Percentiles rank a stretch among this genome's conserved stretches.
Evolutionary conservation across 2,329 filamentous ascomycete species (phyloP).

Genomic region (Cladosporium sp.): DNA sequence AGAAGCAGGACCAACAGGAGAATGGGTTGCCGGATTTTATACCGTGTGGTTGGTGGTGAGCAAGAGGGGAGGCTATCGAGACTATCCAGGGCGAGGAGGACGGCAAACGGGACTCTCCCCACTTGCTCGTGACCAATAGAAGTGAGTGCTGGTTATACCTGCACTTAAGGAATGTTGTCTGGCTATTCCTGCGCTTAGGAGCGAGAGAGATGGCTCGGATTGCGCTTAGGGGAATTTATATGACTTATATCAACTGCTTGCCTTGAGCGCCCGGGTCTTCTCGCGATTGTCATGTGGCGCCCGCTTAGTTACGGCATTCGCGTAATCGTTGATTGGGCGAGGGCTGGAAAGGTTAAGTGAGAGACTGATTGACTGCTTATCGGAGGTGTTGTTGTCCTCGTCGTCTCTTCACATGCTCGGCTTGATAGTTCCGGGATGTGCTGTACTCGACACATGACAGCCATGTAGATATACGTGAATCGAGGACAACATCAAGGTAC

Average conservation of each 20-base stretch:
- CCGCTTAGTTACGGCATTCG: slow-evolving; percentile 12
- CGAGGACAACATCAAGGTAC: background rate
- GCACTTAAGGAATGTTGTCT: slow-evolving; percentile 10
- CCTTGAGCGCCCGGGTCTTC: slow-evolving; percentile 2
- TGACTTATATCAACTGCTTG: slow-evolving; percentile 12
- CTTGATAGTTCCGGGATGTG: too few relatives aligned
- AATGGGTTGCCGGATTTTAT: slow-evolving; percentile 5
- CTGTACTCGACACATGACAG: background rate
- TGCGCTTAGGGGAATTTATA: slow-evolving; percentile 13
- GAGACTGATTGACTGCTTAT: too few relatives aligned
- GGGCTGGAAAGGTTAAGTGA: background rate
- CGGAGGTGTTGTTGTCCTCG: background rate
- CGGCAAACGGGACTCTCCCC: slow-evolving; percentile 6
- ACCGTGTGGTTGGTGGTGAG: background rate
- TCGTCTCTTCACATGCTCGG: background rate
- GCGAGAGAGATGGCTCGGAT: slow-evolving; percentile 4
- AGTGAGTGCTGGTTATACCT: slow-evolving; percentile 6
- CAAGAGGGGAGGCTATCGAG: background rate
- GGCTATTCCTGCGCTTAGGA: slow-evolving; percentile 14
- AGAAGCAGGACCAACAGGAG: background rate
- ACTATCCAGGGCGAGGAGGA: slow-evolving; percentile 1
- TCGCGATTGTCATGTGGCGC: slow-evolving; percentile 6
- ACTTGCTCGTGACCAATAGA: slow-evolving; percentile 1
- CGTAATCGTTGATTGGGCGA: slow-evolving; percentile 9
- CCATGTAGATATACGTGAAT: too few relatives aligned